These are phyloP conservation scores for Phytophthora melonis DNA, from an alignment of 352 stramenopile species.

Conservation along the genomic window DNA sequence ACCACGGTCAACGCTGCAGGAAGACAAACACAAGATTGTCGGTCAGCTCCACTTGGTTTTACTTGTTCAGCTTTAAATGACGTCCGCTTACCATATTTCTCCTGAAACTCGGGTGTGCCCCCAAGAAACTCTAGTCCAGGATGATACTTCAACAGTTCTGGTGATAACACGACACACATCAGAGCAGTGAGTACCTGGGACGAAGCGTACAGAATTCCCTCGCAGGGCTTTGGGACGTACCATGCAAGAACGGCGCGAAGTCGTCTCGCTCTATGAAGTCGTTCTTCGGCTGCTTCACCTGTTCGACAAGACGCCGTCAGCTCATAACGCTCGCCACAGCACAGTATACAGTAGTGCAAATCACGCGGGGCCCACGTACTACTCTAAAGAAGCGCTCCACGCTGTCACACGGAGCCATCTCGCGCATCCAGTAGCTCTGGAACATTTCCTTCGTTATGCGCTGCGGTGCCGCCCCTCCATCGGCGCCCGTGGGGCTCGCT, in stretches of 20 bases:
- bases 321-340: neutral
- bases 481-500: conserved; percentile 37
- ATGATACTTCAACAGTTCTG: conserved; percentile 90
- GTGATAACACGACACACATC: conserved; percentile 6
- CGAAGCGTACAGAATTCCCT: neutral
- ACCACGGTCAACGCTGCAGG: conserved; percentile 95
- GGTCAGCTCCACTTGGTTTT: neutral
- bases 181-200: conserved; percentile 39
- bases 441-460: conserved; percentile 92
- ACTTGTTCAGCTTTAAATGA: neutral
- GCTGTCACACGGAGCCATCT: conserved; percentile 96
- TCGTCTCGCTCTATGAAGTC: conserved; percentile 95
- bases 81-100: conserved; percentile 94
- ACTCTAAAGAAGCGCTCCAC: conserved; percentile 98
- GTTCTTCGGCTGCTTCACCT: conserved; percentile 94
- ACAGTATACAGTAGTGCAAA: neutral
- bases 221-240: conserved; percentile 29
- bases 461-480: conserved; percentile 33
- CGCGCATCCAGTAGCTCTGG: conserved; percentile 93
- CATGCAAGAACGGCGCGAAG: conserved; percentile 98
- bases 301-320: conserved; percentile 21
- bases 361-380: conserved; percentile 51
- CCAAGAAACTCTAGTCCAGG: conserved; percentile 97
- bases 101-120: conserved; percentile 99
- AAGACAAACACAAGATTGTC: conserved; percentile 1